Conservation (phyloP, 1,139 yeast genomes). For the Pneumocystis murina region DNA sequence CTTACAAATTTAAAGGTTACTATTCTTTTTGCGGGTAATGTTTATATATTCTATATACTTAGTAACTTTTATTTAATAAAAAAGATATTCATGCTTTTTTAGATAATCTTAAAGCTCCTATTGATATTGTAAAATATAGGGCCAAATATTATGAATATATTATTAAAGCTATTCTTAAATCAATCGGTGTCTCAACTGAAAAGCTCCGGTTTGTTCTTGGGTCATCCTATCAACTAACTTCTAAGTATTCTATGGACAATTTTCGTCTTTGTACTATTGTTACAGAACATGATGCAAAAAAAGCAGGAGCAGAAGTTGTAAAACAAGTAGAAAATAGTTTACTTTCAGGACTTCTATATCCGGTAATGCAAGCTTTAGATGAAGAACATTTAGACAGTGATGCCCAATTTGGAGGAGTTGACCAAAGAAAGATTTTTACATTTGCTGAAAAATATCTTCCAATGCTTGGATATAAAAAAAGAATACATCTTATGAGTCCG, state of each 20-base stretch:
- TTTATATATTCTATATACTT: background rate
- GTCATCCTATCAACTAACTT: slow-evolving; percentile 66
- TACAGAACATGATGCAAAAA: slow-evolving; percentile 88
- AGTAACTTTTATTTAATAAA: background rate
- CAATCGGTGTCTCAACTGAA: slow-evolving; percentile 85
- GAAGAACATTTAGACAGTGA: slow-evolving; percentile 82
- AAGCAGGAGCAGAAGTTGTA: slow-evolving; percentile 99
- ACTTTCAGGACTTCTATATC: slow-evolving; percentile 86
- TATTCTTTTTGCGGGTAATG: slow-evolving; percentile 44
- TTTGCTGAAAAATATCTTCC: slow-evolving; percentile 91
- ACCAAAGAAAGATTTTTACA: slow-evolving; percentile 94
- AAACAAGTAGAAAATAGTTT: slow-evolving; percentile 92
- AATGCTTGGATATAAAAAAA: slow-evolving; percentile 77
- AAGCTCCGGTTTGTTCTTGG: slow-evolving; percentile 74
- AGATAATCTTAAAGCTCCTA: slow-evolving; percentile 96
- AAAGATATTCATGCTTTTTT: slow-evolving; percentile 93
- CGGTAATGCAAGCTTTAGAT: slow-evolving; percentile 96
- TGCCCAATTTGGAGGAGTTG: slow-evolving; percentile 97
- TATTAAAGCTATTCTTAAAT: slow-evolving; percentile 67
- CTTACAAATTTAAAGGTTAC: slow-evolving; percentile 53
- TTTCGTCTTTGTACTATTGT: slow-evolving; percentile 71
- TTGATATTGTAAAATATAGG: slow-evolving; percentile 78
- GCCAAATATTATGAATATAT: slow-evolving; percentile 76
- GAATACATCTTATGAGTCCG: slow-evolving; percentile 96
- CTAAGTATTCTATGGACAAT: slow-evolving; percentile 73